Evolutionary conservation across 2,329 filamentous ascomycete genomes (phyloP).

Genomic region (Clonostachys rhizophaga): DNA sequence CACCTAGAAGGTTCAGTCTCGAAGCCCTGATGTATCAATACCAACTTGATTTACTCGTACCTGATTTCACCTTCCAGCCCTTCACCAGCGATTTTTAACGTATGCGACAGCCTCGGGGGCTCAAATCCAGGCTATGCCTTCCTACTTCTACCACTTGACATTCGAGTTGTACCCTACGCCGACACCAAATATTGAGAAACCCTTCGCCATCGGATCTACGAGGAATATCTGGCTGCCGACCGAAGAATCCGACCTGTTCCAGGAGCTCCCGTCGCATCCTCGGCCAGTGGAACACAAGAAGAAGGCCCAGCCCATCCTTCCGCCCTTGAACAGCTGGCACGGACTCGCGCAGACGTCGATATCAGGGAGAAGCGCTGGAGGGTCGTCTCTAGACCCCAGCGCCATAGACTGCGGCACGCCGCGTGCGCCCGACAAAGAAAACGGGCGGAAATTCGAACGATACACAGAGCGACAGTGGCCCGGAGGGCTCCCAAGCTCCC

Average conservation of each 20-base stretch:
- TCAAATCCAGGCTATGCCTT: conserved; percentile 39
- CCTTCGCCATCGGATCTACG: conserved; percentile 1
- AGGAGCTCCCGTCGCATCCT: conserved; percentile 47
- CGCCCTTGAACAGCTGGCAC: background rate
- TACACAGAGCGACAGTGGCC: conserved; percentile 33
- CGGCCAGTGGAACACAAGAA: conserved; percentile 8
- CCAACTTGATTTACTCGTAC: no score
- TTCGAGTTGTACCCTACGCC: conserved; percentile 57
- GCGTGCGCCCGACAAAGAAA: conserved; percentile 19
- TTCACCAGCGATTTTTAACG: no score
- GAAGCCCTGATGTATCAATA: no score
- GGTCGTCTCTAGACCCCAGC: conserved; percentile 8
- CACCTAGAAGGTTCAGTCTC: no score
- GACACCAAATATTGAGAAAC: conserved; percentile 14
- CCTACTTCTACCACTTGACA: conserved; percentile 62
- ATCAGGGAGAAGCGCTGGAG: background rate
- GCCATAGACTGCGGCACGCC: conserved; percentile 47
- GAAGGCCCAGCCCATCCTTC: conserved; percentile 1
- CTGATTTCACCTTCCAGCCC: no score
- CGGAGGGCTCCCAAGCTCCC: conserved; percentile 32
- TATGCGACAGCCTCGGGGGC: no score
- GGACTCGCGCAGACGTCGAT: no score
- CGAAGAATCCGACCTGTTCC: conserved; percentile 45
- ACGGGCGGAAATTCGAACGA: conserved; percentile 21
- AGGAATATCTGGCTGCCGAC: conserved; percentile 45